phyloP scores from a whole-genome alignment of 2,329 filamentous ascomycete genomes.

The Colletotrichum sp. region DNA sequence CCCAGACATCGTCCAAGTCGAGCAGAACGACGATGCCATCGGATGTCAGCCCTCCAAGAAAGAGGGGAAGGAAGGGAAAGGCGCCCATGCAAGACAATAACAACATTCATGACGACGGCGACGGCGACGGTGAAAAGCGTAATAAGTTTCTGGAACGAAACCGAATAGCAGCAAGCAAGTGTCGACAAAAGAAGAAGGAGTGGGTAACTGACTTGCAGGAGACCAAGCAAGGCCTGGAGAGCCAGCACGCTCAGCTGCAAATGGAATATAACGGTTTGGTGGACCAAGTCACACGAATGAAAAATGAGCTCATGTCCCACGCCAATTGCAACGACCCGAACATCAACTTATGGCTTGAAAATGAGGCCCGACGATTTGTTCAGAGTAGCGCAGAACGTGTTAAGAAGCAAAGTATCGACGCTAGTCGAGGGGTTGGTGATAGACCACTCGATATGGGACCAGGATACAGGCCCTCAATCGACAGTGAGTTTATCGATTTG shows the following conservation, averaged over 20 bases:
- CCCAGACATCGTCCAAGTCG: constrained; percentile 3
- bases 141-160: constrained; percentile 72
- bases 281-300: constrained; percentile 51
- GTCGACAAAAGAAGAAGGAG: constrained; percentile 69
- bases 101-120: not conserved
- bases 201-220: constrained; percentile 57
- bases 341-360: constrained; percentile 59
- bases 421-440: not conserved
- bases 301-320: constrained; percentile 57
- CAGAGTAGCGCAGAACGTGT: constrained; percentile 33
- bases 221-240: constrained; percentile 48
- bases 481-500: constrained; percentile 10
- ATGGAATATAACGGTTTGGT: constrained; percentile 46
- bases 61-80: constrained; percentile 29
- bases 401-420: constrained; percentile 11
- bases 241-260: constrained; percentile 46
- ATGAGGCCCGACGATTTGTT: constrained; percentile 55
- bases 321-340: constrained; percentile 56
- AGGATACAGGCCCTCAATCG: constrained; percentile 10
- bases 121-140: constrained; percentile 47
- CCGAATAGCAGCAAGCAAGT: constrained; percentile 75
- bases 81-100: constrained; percentile 20
- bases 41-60: constrained; percentile 23
- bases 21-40: constrained; percentile 23
- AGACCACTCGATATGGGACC: not conserved